These are phyloP conservation scores for Polychytrium aggregatum DNA, from an alignment of 192 early-diverging fungal species.

Conservation along the genomic window DNA sequence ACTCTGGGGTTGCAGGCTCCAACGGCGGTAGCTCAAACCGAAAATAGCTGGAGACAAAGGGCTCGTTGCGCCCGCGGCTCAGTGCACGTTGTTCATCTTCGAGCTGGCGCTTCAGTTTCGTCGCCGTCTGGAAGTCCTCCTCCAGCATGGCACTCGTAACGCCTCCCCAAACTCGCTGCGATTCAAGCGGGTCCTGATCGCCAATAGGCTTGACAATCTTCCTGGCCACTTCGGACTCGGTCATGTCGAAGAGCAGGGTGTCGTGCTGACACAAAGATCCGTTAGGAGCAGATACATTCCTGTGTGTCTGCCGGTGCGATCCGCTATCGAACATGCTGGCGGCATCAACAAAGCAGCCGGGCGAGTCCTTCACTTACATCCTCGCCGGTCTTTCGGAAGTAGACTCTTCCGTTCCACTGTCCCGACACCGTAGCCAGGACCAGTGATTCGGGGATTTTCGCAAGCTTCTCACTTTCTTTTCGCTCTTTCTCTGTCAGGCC, in stretches of 20 bases:
- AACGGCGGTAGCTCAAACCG: too few relatives aligned
- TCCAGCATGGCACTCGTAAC: constrained; percentile 47
- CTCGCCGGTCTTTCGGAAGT: constrained; percentile 9
- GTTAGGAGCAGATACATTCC: background rate
- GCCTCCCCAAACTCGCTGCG: constrained; percentile 45
- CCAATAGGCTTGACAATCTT: constrained; percentile 45
- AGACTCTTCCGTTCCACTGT: constrained; percentile 52
- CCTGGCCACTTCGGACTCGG: constrained; percentile 23
- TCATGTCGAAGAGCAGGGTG: constrained; percentile 44
- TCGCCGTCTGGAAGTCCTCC: constrained; percentile 47
- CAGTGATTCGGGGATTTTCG: constrained; percentile 34
- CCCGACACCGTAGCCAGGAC: constrained; percentile 50
- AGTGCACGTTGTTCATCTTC: constrained; percentile 64
- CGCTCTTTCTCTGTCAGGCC: constrained; percentile 35
- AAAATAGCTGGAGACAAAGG: too few relatives aligned
- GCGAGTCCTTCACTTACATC: constrained; percentile 6
- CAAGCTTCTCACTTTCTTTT: constrained; percentile 14
- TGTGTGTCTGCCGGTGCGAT: background rate
- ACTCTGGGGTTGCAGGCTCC: too few relatives aligned
- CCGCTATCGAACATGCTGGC: background rate
- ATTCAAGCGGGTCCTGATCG: constrained; percentile 52
- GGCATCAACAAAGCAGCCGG: background rate
- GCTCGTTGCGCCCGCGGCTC: too few relatives aligned
- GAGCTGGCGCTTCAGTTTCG: constrained; percentile 50
- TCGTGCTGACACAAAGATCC: constrained; percentile 2